phyloP scores from a whole-genome alignment of 768 basidiomycete genomes.

The Trametopsis cervina region DNA sequence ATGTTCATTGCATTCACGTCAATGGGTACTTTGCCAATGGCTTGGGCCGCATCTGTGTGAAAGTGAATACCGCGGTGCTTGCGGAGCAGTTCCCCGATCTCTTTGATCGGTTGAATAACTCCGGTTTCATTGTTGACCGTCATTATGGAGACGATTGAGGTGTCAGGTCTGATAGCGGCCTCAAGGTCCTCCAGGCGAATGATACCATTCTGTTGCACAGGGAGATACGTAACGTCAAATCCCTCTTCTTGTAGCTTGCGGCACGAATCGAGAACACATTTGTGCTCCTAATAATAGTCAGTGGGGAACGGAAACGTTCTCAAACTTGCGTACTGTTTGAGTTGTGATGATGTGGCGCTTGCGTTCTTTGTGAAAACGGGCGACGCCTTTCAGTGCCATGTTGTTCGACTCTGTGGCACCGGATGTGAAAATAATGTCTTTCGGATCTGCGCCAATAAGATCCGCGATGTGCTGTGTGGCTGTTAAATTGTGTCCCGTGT shows the following conservation, averaged over 20 bases:
- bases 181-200: slow-evolving; percentile 75
- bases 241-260: slow-evolving; percentile 93
- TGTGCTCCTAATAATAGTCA: slow-evolving; percentile 68
- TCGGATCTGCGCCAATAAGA: slow-evolving; percentile 88
- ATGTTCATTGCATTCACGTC: slow-evolving; percentile 95
- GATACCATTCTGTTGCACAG: slow-evolving; percentile 82
- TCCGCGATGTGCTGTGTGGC: slow-evolving; percentile 74
- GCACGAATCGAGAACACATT: slow-evolving; percentile 98
- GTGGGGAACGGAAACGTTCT: too few species aligned
- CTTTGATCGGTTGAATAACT: slow-evolving; percentile 93
- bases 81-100: slow-evolving; percentile 82
- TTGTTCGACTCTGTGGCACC: slow-evolving; percentile 99
- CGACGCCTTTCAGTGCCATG: slow-evolving; percentile 95
- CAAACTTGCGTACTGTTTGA: slow-evolving; percentile 68
- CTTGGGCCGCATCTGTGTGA: slow-evolving; percentile 98
- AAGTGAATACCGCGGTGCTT: slow-evolving; percentile 89
- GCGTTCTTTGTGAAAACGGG: slow-evolving; percentile 90
- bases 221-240: slow-evolving; percentile 97
- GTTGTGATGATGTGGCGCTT: slow-evolving; percentile 92
- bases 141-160: slow-evolving; percentile 96
- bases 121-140: slow-evolving; percentile 99
- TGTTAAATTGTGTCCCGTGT: slow-evolving; percentile 2
- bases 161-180: slow-evolving; percentile 85
- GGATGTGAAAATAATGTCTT: slow-evolving; percentile 96
- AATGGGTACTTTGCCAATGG: slow-evolving; percentile 82